These are phyloP conservation scores for Calocybe gangraenosa DNA, from an alignment of 768 basidiomycete species.

Conservation along the genomic window DNA sequence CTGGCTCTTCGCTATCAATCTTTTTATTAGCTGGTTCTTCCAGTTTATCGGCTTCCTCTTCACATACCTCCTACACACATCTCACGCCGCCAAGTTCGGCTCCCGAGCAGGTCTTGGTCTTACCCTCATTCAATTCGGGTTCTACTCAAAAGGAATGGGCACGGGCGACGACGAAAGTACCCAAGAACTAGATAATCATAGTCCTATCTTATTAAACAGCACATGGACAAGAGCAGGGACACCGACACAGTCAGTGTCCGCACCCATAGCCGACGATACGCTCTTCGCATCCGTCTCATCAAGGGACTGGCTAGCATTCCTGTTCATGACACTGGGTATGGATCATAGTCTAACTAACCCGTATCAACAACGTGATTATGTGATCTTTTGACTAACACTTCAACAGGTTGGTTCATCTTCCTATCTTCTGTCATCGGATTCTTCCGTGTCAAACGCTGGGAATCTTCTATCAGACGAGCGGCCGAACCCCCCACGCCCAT, in stretches of 20 bases:
- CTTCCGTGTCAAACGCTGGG: constrained; percentile 85
- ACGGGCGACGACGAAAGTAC: not conserved
- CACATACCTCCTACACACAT: constrained; percentile 88
- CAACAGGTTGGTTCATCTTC: constrained; percentile 84
- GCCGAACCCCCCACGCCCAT: constrained; percentile 31
- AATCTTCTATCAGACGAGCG: constrained; percentile 56
- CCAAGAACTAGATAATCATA: not conserved
- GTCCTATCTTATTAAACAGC: not conserved
- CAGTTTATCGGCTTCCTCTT: constrained; percentile 92
- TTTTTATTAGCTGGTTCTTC: constrained; percentile 92
- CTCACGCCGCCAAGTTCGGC: constrained; percentile 92
- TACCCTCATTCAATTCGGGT: constrained; percentile 90
- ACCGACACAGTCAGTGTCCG: not conserved
- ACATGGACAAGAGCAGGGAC: not conserved
- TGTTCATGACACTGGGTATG: constrained; percentile 84
- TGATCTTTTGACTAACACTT: constrained; percentile 1
- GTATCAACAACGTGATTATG: too few species aligned
- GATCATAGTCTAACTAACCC: too few species aligned
- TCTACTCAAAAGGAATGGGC: constrained; percentile 44
- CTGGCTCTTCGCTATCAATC: constrained; percentile 69
- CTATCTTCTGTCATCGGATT: constrained; percentile 79
- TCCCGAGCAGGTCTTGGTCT: constrained; percentile 94
- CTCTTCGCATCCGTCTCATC: constrained; percentile 40
- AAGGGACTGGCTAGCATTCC: constrained; percentile 86
- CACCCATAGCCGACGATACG: constrained; percentile 42